Base-by-base conservation (phyloP, 106 monocot genomes). In the Platanthera zijinensis region DNA sequence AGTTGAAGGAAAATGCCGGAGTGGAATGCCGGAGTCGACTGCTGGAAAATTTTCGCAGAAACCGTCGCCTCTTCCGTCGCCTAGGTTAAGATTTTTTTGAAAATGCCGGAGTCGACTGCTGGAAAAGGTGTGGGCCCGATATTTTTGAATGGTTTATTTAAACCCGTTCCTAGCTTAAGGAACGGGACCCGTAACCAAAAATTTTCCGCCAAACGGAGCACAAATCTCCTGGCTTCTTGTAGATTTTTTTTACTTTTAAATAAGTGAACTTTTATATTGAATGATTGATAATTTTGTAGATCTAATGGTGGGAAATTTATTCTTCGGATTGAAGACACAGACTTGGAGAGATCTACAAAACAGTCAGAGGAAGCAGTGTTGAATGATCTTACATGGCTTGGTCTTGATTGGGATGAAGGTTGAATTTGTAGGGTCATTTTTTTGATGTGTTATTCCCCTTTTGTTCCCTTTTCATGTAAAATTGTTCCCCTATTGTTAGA, bases 371-470 rank as follows among this genome's bases (percentile, higher is more conserved):
- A 91, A 72, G 88, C 88, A 50, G 48, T 91, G 82, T 53, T 91
- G 19, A 77, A 82, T 50, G 91, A 91, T 81, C 82, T 91, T 54
- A 73, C 83, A n/a, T 91, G 91, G 91, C 88, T 91, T 79, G 91
- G 91, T 57, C 88, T 91, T 83, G 91, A 91, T 47, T 91, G 88
- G 88, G 91, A 91, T 83, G 91, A 91, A 91, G 91, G 91, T 91
- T 22, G 12, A 51, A 51, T 72, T 50, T 72, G 8, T 50, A 15
- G 48, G 10, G 5, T n/a, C 70, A 47, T 48, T 70, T 48, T 32
- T 10, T 69, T 46, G 69, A 39, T 15, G 30, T 14, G 8, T 69
- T 69, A 13, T 19, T 69, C 69, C 3, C 12, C 69, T 69, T 19
- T 3, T 48, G 3, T 48, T 70, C 7, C 48, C 6, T 47, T 48